phyloP scores from a whole-genome alignment of 768 basidiomycete species.

The Serendipita sp. region DNA sequence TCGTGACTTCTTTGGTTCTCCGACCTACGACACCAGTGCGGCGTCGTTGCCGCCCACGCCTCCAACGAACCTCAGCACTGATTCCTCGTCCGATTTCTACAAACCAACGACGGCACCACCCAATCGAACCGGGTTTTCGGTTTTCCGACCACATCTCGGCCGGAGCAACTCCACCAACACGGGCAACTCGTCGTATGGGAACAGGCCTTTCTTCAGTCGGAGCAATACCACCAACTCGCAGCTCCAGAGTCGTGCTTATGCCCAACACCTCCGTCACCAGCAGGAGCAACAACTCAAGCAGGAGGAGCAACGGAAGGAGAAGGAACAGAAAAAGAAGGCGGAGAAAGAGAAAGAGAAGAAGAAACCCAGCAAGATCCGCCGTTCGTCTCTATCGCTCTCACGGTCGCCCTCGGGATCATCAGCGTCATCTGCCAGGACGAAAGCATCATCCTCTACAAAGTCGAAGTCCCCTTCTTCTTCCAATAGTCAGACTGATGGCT shows the following conservation, averaged over 20 bases:
- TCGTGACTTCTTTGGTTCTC: conserved; percentile 1
- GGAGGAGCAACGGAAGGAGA: background rate
- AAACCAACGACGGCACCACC: background rate
- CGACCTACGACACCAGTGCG: background rate
- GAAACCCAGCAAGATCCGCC: background rate
- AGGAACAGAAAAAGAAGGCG: background rate
- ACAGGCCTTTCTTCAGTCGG: background rate
- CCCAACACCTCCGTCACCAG: background rate
- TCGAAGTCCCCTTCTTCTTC: background rate
- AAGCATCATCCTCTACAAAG: background rate
- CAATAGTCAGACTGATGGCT: background rate
- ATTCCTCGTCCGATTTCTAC: conserved; percentile 2
- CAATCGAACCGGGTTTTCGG: background rate
- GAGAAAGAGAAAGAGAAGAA: conserved; percentile 2
- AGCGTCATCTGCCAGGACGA: background rate
- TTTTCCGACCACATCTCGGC: background rate
- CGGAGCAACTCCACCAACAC: background rate
- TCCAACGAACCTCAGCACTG: background rate
- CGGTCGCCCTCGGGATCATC: background rate
- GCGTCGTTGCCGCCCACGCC: background rate
- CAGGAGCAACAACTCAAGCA: background rate
- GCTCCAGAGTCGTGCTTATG: background rate
- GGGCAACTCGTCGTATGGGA: background rate
- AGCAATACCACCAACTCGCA: background rate
- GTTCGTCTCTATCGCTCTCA: background rate